A percentile compares a stretch with the other conserved stretches of the same genome.
These are phyloP conservation scores for Euphorbia peplus DNA, from an alignment of 345 rosid genomes.

Conservation along the genomic window DNA sequence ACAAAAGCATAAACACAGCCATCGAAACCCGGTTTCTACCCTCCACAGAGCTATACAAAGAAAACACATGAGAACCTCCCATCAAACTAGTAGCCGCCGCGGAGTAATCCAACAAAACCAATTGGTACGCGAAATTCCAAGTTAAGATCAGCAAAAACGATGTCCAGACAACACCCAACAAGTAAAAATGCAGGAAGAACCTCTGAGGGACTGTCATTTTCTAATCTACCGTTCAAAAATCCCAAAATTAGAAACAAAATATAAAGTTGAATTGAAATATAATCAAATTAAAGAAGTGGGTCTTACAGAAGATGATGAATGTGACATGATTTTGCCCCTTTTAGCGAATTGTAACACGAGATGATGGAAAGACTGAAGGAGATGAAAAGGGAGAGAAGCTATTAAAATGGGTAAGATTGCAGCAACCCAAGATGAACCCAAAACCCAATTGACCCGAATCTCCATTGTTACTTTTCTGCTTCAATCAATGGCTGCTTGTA, in stretches of 20 bases:
- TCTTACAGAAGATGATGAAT: not conserved
- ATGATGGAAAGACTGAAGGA: conserved; percentile 4
- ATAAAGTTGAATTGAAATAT: too few species aligned
- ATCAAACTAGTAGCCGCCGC: conserved; percentile 4
- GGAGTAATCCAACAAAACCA: conserved; percentile 7
- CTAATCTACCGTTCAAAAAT: not conserved
- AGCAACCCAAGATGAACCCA: conserved; percentile 15
- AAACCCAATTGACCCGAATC: conserved; percentile 4
- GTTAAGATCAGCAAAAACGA: conserved; percentile 10
- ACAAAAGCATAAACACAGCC: conserved; percentile 17
- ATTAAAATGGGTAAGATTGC: conserved; percentile 6
- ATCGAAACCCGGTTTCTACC: conserved; percentile 9
- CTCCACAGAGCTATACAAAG: not conserved
- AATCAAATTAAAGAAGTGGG: not conserved
- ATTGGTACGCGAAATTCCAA: conserved; percentile 13
- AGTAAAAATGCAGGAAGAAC: conserved; percentile 13
- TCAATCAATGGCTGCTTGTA: too few species aligned
- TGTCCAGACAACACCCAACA: conserved; percentile 15
- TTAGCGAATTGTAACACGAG: not conserved
- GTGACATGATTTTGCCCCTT: conserved; percentile 10
- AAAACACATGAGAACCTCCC: conserved; percentile 13
- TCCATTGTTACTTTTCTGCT: not conserved
- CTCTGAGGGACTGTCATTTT: conserved; percentile 11
- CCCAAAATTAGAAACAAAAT: not conserved
- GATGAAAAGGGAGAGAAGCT: conserved; percentile 13